Evolutionary conservation across 2,329 filamentous ascomycete genomes (phyloP), one percentile per base, ranked within the genome.

Genomic region (Diaporthe helianthi): DNA sequence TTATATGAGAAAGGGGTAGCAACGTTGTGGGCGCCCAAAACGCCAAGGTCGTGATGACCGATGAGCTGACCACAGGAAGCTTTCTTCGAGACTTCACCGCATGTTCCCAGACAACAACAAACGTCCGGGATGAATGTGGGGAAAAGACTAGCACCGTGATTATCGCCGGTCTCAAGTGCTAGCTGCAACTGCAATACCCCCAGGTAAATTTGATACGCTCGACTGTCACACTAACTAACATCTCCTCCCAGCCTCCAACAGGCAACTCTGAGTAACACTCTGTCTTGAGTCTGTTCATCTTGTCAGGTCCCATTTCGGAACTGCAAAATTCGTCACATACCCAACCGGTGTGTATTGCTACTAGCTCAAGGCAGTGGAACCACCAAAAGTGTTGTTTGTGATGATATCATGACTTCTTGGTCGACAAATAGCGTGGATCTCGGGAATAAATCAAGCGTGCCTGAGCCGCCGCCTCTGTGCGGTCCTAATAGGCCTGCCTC

Each of bases 351-450:
- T 9, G 1, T 17, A 0, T 9, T 5, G 5, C 5, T 19, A 29
- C 13, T 36, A 7, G 1, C 6, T 33, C 38, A 17, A 26, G 36
- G 33, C 49, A 44, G 26, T 66, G 38, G 10, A 17, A 66, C 63
- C n/a, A 26, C 54, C 36, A 66, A 33, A 24, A 53, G 15, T 33
- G 36, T 47, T 51, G 41, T 44, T 46, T 17, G 24, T 67, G 17
- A 70, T 70, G 69, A 70, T 68, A 58, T 70, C 69, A 70, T 70
- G 69, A 70, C 69, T 68, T 31, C 41, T 24, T 33, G 47, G 22
- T 36, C 12, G 33, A 5, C n/a, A 38, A 44, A 29, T 70, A 68
- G 69, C 44, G 68, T 46, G 24, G 36, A 36, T 19, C 15, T 46
- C 44, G 58, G 58, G 19, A 46, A 31, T 46, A 31, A 54, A 12